These are phyloP conservation scores for Clathrospora elynae DNA, from an alignment of 2,329 filamentous ascomycete genomes.

Conservation along the genomic window DNA sequence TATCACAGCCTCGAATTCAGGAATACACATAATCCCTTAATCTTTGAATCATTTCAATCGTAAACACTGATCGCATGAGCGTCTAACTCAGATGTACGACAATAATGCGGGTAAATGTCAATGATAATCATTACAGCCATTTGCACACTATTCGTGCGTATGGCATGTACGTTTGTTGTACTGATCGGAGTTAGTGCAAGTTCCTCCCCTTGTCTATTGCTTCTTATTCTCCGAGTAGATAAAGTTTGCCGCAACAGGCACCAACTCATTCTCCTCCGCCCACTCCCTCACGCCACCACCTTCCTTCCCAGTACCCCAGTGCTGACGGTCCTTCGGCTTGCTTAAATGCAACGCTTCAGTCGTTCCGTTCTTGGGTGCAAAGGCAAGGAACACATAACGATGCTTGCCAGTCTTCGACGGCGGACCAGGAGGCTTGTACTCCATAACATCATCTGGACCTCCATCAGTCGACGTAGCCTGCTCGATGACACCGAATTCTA, in stretches of 20 bases:
- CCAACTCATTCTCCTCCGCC: constrained; percentile 56
- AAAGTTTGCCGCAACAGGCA: constrained; percentile 55
- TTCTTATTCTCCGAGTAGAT: constrained; percentile 56
- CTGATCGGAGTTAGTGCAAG: too few relatives aligned
- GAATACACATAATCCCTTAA: too few relatives aligned
- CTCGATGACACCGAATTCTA: constrained; percentile 24
- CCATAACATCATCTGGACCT: constrained; percentile 49
- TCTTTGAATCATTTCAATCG: too few relatives aligned
- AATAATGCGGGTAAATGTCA: too few relatives aligned
- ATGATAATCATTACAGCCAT: too few relatives aligned
- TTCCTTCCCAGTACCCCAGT: constrained; percentile 60
- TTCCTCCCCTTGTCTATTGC: too few relatives aligned
- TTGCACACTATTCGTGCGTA: too few relatives aligned
- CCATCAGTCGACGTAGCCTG: constrained; percentile 8
- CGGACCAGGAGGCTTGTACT: constrained; percentile 60
- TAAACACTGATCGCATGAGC: too few relatives aligned
- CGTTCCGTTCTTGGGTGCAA: constrained; percentile 54
- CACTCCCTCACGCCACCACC: constrained; percentile 59
- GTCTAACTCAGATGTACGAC: too few relatives aligned
- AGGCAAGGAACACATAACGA: constrained; percentile 61
- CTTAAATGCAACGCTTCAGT: constrained; percentile 50
- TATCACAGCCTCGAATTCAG: too few relatives aligned
- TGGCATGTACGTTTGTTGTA: too few relatives aligned
- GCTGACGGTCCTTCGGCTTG: constrained; percentile 56
- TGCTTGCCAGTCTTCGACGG: constrained; percentile 62